A percentile compares a stretch with the other conserved stretches of the same genome.
Evolutionary conservation across 2,329 filamentous ascomycete genomes (phyloP).

Genomic region (Epichloe elymi): DNA sequence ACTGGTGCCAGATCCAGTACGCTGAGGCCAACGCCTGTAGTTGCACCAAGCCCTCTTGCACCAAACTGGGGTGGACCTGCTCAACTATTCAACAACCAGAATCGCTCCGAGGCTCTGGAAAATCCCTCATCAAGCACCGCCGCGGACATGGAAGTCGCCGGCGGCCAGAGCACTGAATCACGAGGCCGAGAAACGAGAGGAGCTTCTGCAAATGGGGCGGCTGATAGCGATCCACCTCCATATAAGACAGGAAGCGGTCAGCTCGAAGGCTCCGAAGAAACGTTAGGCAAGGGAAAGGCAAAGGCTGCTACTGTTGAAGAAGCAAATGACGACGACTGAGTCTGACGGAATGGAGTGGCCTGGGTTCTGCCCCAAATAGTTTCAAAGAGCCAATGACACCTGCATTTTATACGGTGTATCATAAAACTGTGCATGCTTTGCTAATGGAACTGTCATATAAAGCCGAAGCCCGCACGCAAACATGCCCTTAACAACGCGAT

Average conservation of each 20-base stretch:
- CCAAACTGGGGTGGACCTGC: conserved; percentile 39
- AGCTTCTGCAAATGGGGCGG: neutral
- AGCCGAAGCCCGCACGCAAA: too few relatives aligned
- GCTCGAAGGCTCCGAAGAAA: neutral
- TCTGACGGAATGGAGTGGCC: neutral
- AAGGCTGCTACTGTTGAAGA: conserved; percentile 36
- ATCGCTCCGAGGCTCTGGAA: conserved; percentile 14
- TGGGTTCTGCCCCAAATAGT: neutral
- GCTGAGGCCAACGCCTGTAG: conserved; percentile 21
- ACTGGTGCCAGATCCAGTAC: neutral
- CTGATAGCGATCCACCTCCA: neutral
- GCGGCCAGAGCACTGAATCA: neutral
- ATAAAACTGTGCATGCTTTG: too few relatives aligned
- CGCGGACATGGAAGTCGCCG: neutral
- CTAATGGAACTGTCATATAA: too few relatives aligned
- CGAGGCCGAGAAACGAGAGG: neutral
- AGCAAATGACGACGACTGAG: conserved; percentile 21
- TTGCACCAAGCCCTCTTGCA: conserved; percentile 33
- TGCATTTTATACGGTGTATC: neutral
- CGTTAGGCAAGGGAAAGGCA: conserved; percentile 26
- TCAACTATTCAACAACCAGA: conserved; percentile 30
- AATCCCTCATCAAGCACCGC: conserved; percentile 4
- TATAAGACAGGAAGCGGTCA: neutral
- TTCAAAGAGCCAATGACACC: neutral
- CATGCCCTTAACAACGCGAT: too few relatives aligned